phyloP scores from a whole-genome alignment of 768 basidiomycete genomes.

The Tremella fuciformis region DNA sequence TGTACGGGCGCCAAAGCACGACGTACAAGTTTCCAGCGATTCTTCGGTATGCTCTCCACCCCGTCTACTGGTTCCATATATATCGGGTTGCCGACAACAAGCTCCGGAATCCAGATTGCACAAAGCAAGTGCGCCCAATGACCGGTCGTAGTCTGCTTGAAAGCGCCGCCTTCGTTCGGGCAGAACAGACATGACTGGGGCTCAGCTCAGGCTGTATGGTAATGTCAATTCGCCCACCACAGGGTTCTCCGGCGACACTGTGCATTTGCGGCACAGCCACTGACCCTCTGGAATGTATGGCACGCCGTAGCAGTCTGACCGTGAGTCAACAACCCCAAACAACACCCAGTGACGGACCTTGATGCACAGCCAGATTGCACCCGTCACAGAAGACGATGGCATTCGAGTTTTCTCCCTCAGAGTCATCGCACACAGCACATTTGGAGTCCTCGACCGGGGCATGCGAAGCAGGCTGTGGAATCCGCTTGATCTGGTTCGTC shows the following conservation, averaged over 20 bases:
- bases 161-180: constrained; percentile 94
- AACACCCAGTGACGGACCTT: constrained; percentile 60
- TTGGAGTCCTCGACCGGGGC: constrained; percentile 93
- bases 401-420: constrained; percentile 97
- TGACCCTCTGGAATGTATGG: constrained; percentile 99
- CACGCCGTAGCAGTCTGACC: constrained; percentile 91
- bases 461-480: constrained; percentile 81
- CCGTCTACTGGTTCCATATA: constrained; percentile 98
- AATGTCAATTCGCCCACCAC: constrained; percentile 63
- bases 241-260: constrained; percentile 91
- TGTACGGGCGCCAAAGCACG: neutral
- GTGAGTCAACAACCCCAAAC: constrained; percentile 6
- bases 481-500: constrained; percentile 72
- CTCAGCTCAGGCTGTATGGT: constrained; percentile 8
- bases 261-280: constrained; percentile 98
- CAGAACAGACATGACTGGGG: constrained; percentile 85
- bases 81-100: constrained; percentile 83
- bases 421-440: constrained; percentile 95
- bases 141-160: constrained; percentile 89
- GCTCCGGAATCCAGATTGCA: constrained; percentile 96
- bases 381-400: constrained; percentile 99
- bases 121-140: constrained; percentile 96
- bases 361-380: constrained; percentile 98
- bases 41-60: constrained; percentile 79
- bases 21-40: constrained; percentile 88